A percentile compares a stretch with the other conserved stretches of the same genome.
These are phyloP conservation scores for Fonsecaea multimorphosa DNA, from an alignment of 2,329 filamentous ascomycete species.

Conservation along the genomic window DNA sequence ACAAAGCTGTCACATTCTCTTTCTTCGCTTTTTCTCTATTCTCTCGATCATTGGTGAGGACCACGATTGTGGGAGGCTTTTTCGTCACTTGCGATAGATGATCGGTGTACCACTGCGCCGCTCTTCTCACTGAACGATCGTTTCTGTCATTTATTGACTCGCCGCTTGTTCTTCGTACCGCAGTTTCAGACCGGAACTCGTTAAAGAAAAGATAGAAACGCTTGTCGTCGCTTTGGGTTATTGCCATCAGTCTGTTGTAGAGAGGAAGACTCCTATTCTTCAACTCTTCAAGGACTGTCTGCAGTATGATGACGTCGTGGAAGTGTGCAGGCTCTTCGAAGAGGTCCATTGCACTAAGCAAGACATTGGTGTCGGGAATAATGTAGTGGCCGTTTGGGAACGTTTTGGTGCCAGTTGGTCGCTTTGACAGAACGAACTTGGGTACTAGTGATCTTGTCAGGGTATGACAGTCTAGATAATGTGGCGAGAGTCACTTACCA, in stretches of 20 bases:
- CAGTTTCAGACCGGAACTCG: constrained; percentile 92
- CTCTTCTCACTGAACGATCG: constrained; percentile 84
- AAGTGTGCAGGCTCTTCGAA: constrained; percentile 93
- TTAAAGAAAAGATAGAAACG: constrained; percentile 99
- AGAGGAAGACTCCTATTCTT: constrained; percentile 91
- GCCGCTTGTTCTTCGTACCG: constrained; percentile 73
- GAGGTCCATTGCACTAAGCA: constrained; percentile 94
- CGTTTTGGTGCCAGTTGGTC: constrained; percentile 78
- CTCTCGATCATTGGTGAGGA: constrained; percentile 91
- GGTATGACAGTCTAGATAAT: constrained; percentile 31
- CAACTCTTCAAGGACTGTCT: constrained; percentile 95
- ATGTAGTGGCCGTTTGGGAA: constrained; percentile 92
- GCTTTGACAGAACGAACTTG: constrained; percentile 87
- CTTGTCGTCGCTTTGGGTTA: constrained; percentile 96
- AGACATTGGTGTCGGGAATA: constrained; percentile 92
- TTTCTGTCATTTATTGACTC: constrained; percentile 97
- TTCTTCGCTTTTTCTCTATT: constrained; percentile 81
- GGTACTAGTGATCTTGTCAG: constrained; percentile 60
- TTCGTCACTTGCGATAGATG: constrained; percentile 70
- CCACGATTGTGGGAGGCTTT: constrained; percentile 77
- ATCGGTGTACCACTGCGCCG: constrained; percentile 87
- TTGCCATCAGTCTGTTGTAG: constrained; percentile 87
- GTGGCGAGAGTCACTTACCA: constrained; percentile 56
- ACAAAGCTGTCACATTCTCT: constrained; percentile 73
- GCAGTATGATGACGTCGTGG: constrained; percentile 94